phyloP scores from a whole-genome alignment of 164 flowering plant genomes.

The Nelumbo lutea region DNA sequence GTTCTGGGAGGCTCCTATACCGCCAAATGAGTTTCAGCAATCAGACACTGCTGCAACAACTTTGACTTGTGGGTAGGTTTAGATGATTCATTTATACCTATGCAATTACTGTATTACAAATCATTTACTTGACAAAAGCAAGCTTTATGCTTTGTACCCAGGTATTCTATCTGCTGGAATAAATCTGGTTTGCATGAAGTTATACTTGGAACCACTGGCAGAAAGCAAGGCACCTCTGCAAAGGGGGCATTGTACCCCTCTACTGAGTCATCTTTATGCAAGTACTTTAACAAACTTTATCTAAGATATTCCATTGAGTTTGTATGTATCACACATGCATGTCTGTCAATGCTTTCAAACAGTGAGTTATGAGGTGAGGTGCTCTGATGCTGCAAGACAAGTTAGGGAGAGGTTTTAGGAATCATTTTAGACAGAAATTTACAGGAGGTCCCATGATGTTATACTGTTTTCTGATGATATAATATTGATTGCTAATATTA shows the following conservation, averaged over 20 bases:
- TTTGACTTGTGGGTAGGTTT: slow-evolving; percentile 78
- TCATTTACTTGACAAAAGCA: slow-evolving; percentile 2
- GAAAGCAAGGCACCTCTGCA: slow-evolving; percentile 95
- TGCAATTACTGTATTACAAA: not conserved
- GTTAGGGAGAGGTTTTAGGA: not conserved
- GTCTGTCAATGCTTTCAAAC: not conserved
- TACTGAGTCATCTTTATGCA: slow-evolving; percentile 84
- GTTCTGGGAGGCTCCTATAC: slow-evolving; percentile 58
- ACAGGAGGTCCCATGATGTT: no score
- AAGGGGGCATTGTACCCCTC: slow-evolving; percentile 77
- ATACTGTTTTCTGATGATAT: no score
- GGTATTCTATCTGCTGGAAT: slow-evolving; percentile 95
- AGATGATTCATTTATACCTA: slow-evolving; percentile 2
- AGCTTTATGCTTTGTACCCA: slow-evolving; percentile 19
- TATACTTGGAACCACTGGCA: slow-evolving; percentile 95
- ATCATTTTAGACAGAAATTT: not conserved
- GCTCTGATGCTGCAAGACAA: not conserved
- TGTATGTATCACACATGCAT: not conserved
- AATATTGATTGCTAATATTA: no score
- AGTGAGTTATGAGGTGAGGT: not conserved
- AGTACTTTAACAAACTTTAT: slow-evolving; percentile 41
- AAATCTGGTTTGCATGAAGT: slow-evolving; percentile 81
- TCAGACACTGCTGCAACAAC: slow-evolving; percentile 53
- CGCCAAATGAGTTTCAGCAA: slow-evolving; percentile 80
- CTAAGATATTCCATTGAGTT: not conserved